Base-by-base conservation (phyloP, 306 rosid genomes). In the Begonia loranthoides region DNA sequence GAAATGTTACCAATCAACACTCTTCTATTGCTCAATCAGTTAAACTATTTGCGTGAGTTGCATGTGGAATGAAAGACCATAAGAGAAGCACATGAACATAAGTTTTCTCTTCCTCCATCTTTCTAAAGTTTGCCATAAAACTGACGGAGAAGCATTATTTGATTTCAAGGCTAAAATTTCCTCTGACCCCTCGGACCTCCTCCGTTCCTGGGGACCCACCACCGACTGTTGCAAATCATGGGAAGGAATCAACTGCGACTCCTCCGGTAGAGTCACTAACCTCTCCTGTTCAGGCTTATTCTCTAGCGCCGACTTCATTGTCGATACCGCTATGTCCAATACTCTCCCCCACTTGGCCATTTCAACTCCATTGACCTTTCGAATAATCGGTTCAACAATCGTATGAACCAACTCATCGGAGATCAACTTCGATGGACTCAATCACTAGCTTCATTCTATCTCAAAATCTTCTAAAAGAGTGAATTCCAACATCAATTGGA, bases 211-310 rank as follows among this genome's bases (percentile, higher is more conserved):
- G 84, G 69, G 61, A 9, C 10, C 63, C 8, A 56, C 82, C 63
- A 56, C 87, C 3, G 71, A 83, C 19, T 83, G 87, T 52, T 76
- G 94, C 76, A 12, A 54, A 22, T 17, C 62, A 1, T 83, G 87
- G 93, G 77, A 74, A 58, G 87, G 87, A 40, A 21, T 83, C 16
- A 28, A 4, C 2, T 83, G 93, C 39, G 78, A 68, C 17, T 54
- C 84, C 55, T 61, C 63, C 0, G 76, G 78, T n/a, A n/a, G n/a
- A n/a, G n/a, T n/a, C n/a, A n/a, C n/a, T n/a, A n/a, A n/a, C n/a
- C n/a, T n/a, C n/a, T 50, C 80, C 12, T 72, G 76, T 1, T 52
- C 60, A 0, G 84, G 84, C 9, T 52, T 72, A 4, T 24, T 50
- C 28, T 49, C 69, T 1, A 61, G 43, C 21, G 6, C 39, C 9